Base-by-base conservation (phyloP, 1,284 basidiomycete genomes). In the Puccinia novopanici region DNA sequence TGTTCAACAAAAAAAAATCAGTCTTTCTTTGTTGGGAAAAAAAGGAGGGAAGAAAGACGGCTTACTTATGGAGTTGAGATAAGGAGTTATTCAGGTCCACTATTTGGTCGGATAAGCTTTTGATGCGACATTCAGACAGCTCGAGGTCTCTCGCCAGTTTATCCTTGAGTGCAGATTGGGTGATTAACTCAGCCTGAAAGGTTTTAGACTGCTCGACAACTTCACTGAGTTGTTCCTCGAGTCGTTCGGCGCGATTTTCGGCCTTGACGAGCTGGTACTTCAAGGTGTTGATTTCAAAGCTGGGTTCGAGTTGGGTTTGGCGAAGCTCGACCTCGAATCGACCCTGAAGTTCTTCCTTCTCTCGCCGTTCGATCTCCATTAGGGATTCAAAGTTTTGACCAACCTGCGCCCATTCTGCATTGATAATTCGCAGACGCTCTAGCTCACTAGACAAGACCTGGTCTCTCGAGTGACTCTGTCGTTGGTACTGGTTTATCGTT, bases 221-320 rank as follows among this genome's bases (percentile, higher is more conserved):
- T 57, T 73, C 50, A 2, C 22, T n/a, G 22, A 73, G 71, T 13
- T 73, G 71, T 73, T 73, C 71, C 4, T 57, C 71, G 54, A 73
- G 71, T n/a, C n/a, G 22, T 57, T 54, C 71, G 37, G 30, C 48
- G 30, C 71, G 50, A 24, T 73, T 73, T 48, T 75, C 61, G 15
- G 59, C 61, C 48, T 76, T 76, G 50, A 34, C 30, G 40, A 76
- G 30, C 37, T 76, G 59, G 54, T 76, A 76, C 30, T 67, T 76
- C 13, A 76, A 34, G 6, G 40, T 52, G 40, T 76, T 76, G 45
- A 76, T 65, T 30, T 76, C 75, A 40, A 76, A 65, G 55, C 67
- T 76, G 15, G 61, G 75, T 40, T 76, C 75, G 24, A 76, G 30
- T 40, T 65, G 40, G 15, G 45, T 65, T 63, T 76, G 24, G 15